Percentiles rank a stretch among this genome's conserved stretches.
phyloP scores from a whole-genome alignment of 2,329 filamentous ascomycete genomes.

The Talaromyces sp. region DNA sequence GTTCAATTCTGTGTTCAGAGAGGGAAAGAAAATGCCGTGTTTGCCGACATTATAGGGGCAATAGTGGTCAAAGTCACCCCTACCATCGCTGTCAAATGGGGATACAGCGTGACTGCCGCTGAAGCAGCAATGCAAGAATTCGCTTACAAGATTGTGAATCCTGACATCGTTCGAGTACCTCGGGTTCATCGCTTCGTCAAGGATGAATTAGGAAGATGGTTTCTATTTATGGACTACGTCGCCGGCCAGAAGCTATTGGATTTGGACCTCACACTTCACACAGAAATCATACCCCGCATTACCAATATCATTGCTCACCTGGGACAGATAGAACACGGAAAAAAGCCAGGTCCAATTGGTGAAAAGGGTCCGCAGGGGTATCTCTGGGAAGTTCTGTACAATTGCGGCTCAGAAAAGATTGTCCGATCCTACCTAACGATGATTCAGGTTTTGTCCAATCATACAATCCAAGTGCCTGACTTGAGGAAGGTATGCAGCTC shows the following conservation, averaged over 20 bases:
- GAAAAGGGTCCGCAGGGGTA: constrained; percentile 23
- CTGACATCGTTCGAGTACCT: constrained; percentile 25
- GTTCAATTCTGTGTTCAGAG: constrained; percentile 8
- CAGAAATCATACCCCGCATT: constrained; percentile 23
- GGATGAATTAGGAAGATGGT: constrained; percentile 22
- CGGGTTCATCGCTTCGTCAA: constrained; percentile 26
- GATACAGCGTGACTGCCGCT: constrained; percentile 22
- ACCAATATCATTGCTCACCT: constrained; percentile 24
- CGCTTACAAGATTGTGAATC: constrained; percentile 23
- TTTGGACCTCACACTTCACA: constrained; percentile 17
- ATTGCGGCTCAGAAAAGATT: too few species aligned
- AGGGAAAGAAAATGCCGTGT: constrained; percentile 12
- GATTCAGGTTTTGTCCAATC: neutral
- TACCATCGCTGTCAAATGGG: constrained; percentile 25
- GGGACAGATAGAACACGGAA: constrained; percentile 18
- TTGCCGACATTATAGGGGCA: constrained; percentile 6
- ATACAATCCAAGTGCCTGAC: neutral
- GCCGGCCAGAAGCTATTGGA: constrained; percentile 22
- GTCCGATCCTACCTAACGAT: neutral
- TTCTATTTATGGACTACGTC: constrained; percentile 30
- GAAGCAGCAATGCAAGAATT: constrained; percentile 27
- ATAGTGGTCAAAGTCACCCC: constrained; percentile 21
- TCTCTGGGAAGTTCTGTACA: constrained; percentile 22
- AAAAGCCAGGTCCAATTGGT: constrained; percentile 26
- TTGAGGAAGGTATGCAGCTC: too few species aligned